Base-by-base conservation (phyloP, 108 stramenopile genomes). In the Seminavis robusta region DNA sequence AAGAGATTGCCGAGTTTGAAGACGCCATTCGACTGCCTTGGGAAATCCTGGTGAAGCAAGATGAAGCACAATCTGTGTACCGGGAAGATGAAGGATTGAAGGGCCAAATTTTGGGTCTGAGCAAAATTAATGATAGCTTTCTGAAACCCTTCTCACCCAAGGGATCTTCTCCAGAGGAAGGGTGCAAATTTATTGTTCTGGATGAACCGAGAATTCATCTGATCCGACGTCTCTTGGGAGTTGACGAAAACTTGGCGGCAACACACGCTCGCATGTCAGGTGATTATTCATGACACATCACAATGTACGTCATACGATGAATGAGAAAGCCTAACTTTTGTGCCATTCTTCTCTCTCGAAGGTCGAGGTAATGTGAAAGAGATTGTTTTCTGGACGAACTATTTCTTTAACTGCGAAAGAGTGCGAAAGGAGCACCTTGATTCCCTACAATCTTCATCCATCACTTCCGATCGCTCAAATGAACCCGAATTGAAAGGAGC, bases 311-410 rank as follows among this genome's bases (percentile, higher is more conserved):
- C 11, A 13, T n/a, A n/a, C n/a, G n/a, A n/a, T n/a, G n/a, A n/a
- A n/a, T n/a, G n/a, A n/a, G n/a, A n/a, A n/a, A n/a, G n/a, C n/a
- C n/a, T n/a, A n/a, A 10, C n/a, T 33, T 31, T 15, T 32, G 23
- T 1, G 17, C 15, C 23, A 30, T 1, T 13, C 28, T 15, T 10
- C 49, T 51, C 49, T 15, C 28, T 51, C 28, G 15, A 13, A 56
- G 37, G 50, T 50, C 52, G 53, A 28, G 41, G 39, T 55, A 47
- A 46, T 27, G 37, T 67, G 0, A 59, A 63, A 24, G 69, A 74
- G 52, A 45, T 49, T n/a, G 24, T 67, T 1, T 83, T 83, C 47
- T 83, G 81, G 81, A 65, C 49, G 33, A 83, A 83, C 41, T 83
- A 83, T 44, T 78, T 83, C 49, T 50, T 50, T 51, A 67, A 77